Percentiles rank a stretch among this genome's conserved stretches.
Evolutionary conservation across 1,139 yeast species (phyloP).

Genomic region (Candida labiduridarum): DNA sequence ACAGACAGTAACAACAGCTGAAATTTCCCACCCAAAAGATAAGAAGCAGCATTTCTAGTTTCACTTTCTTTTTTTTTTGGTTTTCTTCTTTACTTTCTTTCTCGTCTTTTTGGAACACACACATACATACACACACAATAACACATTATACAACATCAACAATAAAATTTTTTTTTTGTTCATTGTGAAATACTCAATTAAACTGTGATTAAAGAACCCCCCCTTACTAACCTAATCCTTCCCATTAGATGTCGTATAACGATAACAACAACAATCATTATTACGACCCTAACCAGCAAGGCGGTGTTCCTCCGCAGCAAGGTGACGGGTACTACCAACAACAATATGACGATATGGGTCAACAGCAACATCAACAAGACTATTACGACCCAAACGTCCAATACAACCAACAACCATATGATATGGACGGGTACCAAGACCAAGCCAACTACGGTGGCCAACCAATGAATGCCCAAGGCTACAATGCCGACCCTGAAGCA

Average conservation of each 20-base stretch:
- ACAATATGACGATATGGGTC: slow-evolving; percentile 40
- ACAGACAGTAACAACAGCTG: neutral
- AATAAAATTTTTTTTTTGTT: neutral
- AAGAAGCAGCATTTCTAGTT: neutral
- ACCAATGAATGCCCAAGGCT: slow-evolving; percentile 50
- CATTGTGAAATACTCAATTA: neutral
- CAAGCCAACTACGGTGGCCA: slow-evolving; percentile 24
- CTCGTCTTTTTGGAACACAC: neutral
- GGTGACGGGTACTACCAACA: slow-evolving; percentile 52
- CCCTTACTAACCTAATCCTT: slow-evolving; percentile 1
- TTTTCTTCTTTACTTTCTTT: neutral
- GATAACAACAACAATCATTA: slow-evolving; percentile 54
- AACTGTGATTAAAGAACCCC: no score
- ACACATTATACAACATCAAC: slow-evolving; percentile 2
- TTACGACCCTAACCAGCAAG: slow-evolving; percentile 50
- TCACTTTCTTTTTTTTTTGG: neutral
- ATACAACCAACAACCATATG: slow-evolving; percentile 55
- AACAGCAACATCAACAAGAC: slow-evolving; percentile 34
- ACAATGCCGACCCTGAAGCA: slow-evolving; percentile 68
- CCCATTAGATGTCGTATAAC: slow-evolving; percentile 50
- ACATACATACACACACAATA: neutral
- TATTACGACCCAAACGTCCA: slow-evolving; percentile 54
- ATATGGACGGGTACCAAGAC: slow-evolving; percentile 52
- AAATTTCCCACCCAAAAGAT: neutral
- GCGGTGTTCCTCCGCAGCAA: slow-evolving; percentile 26